Evolutionary conservation across 306 rosid species (phyloP), one percentile per base, ranked within the genome.

Genomic region (Senna tora): DNA sequence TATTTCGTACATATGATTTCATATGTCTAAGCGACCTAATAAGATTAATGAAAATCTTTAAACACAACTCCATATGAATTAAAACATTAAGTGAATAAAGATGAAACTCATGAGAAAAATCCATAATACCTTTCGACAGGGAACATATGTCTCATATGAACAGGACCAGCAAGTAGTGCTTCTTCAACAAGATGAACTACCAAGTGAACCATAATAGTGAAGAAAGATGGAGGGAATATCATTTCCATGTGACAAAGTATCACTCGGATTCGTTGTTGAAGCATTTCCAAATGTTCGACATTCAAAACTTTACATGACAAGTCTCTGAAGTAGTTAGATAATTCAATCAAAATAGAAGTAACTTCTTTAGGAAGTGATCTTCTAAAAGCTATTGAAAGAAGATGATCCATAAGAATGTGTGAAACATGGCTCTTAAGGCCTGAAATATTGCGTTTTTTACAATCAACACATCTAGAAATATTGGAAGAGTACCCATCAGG

Each of bases 121-220:
- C 2, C 10, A 7, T 7, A 41, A 1, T 54, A 57, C 46, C 67
- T 71, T n/a, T 43, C n/a, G n/a, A n/a, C n/a, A 30, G 33, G n/a
- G 71, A 16, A 65, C 69, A 21, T 42, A 17, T 20, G 42, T 64
- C 53, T 64, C 12, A 38, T 34, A 39, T 46, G 25, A 22, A 39
- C 14, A 0, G 5, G 6, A 8, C 75, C 10, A 22, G 13, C 56
- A 57, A 57, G 25, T 66, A 55, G 38, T 34, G 39, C 64, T 32
- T 51, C 49, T 5, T 68, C 30, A n/a, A 13, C 17, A 34, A 53
- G 50, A 22, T 71, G 66, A 33, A 56, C 25, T 15, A 43, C 65
- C 19, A 57, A 28, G 38, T 56, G 45, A 42, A 55, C 57, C 54
- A 56, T 71, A 42, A 71, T 25, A 15, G n/a, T 58, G 19, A 71